Evolutionary conservation across 192 early-diverging fungal species (phyloP).

Genomic region (Geranomyces variabilis): DNA sequence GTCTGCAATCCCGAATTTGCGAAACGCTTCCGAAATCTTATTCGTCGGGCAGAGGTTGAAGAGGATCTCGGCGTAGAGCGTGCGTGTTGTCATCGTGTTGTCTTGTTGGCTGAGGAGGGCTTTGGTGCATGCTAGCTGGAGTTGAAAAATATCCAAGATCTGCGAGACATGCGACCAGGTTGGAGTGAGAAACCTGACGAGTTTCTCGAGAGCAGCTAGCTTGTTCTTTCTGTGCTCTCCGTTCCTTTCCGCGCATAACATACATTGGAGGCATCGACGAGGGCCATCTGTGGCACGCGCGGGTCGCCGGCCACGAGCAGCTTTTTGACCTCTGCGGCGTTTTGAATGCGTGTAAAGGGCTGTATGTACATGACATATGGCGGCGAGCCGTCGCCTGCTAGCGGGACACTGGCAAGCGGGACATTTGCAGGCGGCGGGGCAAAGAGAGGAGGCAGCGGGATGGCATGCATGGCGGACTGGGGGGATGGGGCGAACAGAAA

Average conservation of each 20-base stretch:
- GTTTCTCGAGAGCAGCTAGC: no score
- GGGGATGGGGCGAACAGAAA: no score
- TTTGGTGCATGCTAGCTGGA: slow-evolving; percentile 37
- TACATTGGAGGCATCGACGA: slow-evolving; percentile 42
- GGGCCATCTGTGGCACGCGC: slow-evolving; percentile 38
- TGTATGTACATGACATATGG: slow-evolving; percentile 17
- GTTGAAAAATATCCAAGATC: slow-evolving; percentile 42
- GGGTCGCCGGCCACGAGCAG: slow-evolving; percentile 38
- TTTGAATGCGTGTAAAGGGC: slow-evolving; percentile 37
- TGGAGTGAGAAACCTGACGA: no score
- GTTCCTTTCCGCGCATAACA: no score
- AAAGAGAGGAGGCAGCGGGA: slow-evolving; percentile 36
- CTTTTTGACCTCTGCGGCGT: slow-evolving; percentile 36
- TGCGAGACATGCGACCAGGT: slow-evolving; percentile 7
- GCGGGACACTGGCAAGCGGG: slow-evolving; percentile 18
- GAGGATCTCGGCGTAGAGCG: slow-evolving; percentile 46
- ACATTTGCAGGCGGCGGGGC: slow-evolving; percentile 21
- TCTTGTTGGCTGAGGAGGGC: slow-evolving; percentile 38
- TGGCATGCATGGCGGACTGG: slow-evolving; percentile 10
- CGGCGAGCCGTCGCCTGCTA: neutral
- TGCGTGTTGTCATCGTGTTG: slow-evolving; percentile 39
- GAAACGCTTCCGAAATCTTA: slow-evolving; percentile 42
- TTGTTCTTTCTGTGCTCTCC: no score
- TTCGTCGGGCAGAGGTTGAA: slow-evolving; percentile 46
- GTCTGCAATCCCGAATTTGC: slow-evolving; percentile 43